These are phyloP conservation scores for Pezicula carpinea DNA, from an alignment of 2,329 filamentous ascomycete genomes.

Conservation along the genomic window DNA sequence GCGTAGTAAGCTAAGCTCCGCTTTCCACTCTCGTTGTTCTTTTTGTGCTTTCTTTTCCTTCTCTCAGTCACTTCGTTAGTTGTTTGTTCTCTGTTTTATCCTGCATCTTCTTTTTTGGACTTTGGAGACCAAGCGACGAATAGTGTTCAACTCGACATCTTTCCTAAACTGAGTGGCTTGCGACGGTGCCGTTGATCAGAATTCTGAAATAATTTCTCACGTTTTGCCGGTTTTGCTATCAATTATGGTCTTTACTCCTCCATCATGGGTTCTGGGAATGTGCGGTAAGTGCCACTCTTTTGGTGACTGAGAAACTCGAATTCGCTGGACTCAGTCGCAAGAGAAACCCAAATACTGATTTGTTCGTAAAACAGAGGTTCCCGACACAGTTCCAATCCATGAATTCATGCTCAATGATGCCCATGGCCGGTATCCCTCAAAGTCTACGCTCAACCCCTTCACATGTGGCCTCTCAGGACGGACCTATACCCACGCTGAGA, in stretches of 20 bases:
- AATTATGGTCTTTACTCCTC: conserved; percentile 47
- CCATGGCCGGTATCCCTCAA: conserved; percentile 61
- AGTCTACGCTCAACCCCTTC: conserved; percentile 64
- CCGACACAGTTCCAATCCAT: conserved; percentile 68
- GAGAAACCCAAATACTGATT: conserved; percentile 2
- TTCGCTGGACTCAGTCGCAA: not conserved
- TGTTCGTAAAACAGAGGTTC: conserved; percentile 29
- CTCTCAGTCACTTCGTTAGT: not conserved
- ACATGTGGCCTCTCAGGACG: conserved; percentile 72
- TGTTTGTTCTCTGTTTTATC: not conserved
- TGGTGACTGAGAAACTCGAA: not conserved
- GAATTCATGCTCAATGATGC: conserved; percentile 74
- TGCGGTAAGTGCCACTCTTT: conserved; percentile 35
- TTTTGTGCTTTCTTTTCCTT: not conserved
- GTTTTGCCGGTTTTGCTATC: not conserved
- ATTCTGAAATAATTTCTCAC: not conserved
- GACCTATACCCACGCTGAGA: conserved; percentile 58
- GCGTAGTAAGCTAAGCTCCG: not conserved
- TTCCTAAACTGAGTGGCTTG: not conserved
- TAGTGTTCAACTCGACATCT: too few relatives aligned
- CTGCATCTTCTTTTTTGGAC: too few relatives aligned
- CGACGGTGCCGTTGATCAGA: not conserved
- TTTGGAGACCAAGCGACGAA: not conserved
- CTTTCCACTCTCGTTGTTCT: not conserved
- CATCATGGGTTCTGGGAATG: conserved; percentile 57